Base-by-base conservation (phyloP, 106 monocot genomes). In the Cymbidium sinense region DNA sequence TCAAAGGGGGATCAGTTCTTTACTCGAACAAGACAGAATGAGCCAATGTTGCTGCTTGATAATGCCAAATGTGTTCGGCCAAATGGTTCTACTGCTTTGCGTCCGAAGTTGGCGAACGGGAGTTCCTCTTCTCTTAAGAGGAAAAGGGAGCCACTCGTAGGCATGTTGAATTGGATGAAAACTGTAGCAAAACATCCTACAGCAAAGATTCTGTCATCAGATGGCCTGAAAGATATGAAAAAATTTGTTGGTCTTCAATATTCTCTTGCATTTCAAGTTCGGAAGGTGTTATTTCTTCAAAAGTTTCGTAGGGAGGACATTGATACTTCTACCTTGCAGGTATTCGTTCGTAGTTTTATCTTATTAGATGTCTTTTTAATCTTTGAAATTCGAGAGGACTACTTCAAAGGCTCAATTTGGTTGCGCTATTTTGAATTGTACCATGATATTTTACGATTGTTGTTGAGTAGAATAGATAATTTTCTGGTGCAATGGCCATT, bases 111-210 rank as follows among this genome's bases (percentile, higher is more conserved):
- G 43, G 30, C 34, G 18, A 73, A 74, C 74, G 73, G 78, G 64
- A 74, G 47, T 65, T 69, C 19, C 10, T 58, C 76, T 51, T 77
- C 52, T 73, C 80, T 85, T 7, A 91, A 87, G 87, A 86, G 88
- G 76, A 86, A 89, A 82, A 77, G 79, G 72, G 86, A 79, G 70
- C 35, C 18, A 41, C 21, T 85, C 23, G 73, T 73, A 19, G 86
- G 81, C 41, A 81, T 88, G 91, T 31, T 91, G 76, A 80, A 80
- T 79, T 94, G 94, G 94, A 50, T 94, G 73, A 81, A 75, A 64
- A 80, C 25, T 55, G 37, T 87, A 0, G 91, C 94, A 0, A 87
- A 70, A 75, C 83, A 74, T 62, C 82, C 87, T 34, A 44, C 64
- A 23, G 67, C 55, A 23, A 78, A 34, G 4, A 17, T 54, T 4